phyloP scores from a whole-genome alignment of 495 filamentous ascomycete species.

The Astrocystis sublimbata region DNA sequence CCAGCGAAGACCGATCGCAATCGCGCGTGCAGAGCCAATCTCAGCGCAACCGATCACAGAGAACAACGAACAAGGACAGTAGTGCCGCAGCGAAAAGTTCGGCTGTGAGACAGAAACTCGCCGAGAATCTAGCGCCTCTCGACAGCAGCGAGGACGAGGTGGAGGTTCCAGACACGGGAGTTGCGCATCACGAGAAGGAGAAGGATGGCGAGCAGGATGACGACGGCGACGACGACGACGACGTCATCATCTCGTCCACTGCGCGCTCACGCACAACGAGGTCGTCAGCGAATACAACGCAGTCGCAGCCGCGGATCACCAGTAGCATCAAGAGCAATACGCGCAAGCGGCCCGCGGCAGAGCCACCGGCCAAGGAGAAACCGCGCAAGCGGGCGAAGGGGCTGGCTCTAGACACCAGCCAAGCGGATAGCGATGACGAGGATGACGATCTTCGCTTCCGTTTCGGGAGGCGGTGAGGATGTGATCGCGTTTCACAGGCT shows the following conservation, averaged over 20 bases:
- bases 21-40: no score
- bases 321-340: conserved; percentile 26
- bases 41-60: conserved; percentile 29
- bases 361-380: conserved; percentile 35
- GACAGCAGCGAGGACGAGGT: conserved; percentile 48
- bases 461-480: conserved; percentile 50
- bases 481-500: not conserved
- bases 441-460: conserved; percentile 60
- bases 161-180: conserved; percentile 21
- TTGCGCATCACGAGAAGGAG: conserved; percentile 19
- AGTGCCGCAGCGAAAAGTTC: conserved; percentile 8
- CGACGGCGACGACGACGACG: conserved; percentile 25
- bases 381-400: conserved; percentile 49
- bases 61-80: not conserved
- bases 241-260: conserved; percentile 20
- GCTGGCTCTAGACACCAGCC: conserved; percentile 37
- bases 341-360: conserved; percentile 41
- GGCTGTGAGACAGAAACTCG: conserved; percentile 11
- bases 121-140: conserved; percentile 21
- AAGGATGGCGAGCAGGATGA: conserved; percentile 26
- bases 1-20: conserved; percentile 31
- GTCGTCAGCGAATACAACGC: conserved; percentile 29
- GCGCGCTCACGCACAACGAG: conserved; percentile 26
- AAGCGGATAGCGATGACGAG: conserved; percentile 53
- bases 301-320: conserved; percentile 37